Evolutionary conservation across 2,329 filamentous ascomycete genomes (phyloP), one percentile per base, ranked within the genome.

Genomic region (Colletotrichum sansevieriae): DNA sequence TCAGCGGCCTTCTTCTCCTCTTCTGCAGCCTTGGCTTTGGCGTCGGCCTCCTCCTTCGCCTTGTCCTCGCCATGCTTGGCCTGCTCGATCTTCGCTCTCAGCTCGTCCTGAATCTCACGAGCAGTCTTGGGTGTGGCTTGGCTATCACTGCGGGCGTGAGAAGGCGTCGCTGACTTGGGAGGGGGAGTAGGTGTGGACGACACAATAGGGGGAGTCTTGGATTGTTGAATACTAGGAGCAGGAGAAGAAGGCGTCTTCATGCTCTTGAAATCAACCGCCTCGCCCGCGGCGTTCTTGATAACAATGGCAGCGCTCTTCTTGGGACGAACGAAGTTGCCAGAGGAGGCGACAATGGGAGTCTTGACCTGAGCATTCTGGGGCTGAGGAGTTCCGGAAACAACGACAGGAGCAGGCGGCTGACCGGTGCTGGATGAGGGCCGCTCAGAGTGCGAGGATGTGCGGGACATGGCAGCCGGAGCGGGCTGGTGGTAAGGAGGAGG

Each of bases 211-310:
- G 91, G 89, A 1, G 90, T 88, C 80, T 91, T 92, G 62, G 87
- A 83, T 65, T 83, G 81, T 59, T 86, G 84, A n/a, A 78, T 81
- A 76, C 83, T 82, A 0, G 87, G 84, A 3, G 85, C 84, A 6
- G 89, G 86, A 2, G 88, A 88, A 2, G 85, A 81, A 3, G 88
- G 87, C 0, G 87, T 79, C 78, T 88, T 89, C 70, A 87, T 81
- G 63, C 81, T 88, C 77, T 65, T 68, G 82, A 85, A 87, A 73
- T 94, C 90, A 12, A 98, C 83, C 35, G 90, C 88, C 76, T 96
- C 93, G 71, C 94, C 95, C 64, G 91, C 87, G 35, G 91, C 87
- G 75, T 94, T 93, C 84, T 94, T 97, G 84, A 98, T 97, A 56
- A 90, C 85, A 72, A 98, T 92, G 1, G 91, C 90, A 55, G 90